Evolutionary conservation across 352 stramenopile species (phyloP), one percentile per base, ranked within the genome.

Genomic region (Phytophthora brassicae): DNA sequence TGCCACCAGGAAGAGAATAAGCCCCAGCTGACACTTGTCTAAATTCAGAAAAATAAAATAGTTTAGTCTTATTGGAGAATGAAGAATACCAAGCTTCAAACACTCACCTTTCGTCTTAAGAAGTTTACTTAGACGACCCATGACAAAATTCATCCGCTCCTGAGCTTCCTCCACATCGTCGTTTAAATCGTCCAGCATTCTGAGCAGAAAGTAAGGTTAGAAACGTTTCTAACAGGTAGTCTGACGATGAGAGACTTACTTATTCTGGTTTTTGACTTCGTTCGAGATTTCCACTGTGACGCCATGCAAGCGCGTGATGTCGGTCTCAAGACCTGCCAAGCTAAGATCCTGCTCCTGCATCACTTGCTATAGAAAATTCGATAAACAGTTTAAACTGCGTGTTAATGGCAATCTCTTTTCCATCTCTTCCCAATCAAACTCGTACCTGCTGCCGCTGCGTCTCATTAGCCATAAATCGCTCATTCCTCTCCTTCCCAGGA

Each of bases 61-160:
- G 13, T 23, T 44, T n/a, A 51, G 24, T 31, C 12, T 4, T 47
- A 44, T 20, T 6, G 1, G 12, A 20, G 3, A 26, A 6, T 6
- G 16, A n/a, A 19, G 17, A 41, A 6, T 17, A 7, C 3, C 17
- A 56, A 31, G 2, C 6, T 20, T 26, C 6, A 24, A 16, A 26
- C 42, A 23, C 20, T 3, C 68, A 91, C 82, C 83, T 89, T 92
- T 93, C 16, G 84, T 93, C 62, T 91, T 90, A 5, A 93, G 66
- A 24, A 93, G 57, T 22, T 78, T 75, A 60, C 81, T 90, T 72
- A 93, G 89, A 1, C 73, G 62, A 16, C 73, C 77, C 84, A 93
- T 89, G 52, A 93, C 84, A 65, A 91, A 89, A 58, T 89, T 89
- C 84, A 93, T 93, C 17, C 81, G 78, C 46, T 91, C 81, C 24